Conservation (phyloP, 129 eudicot species). For the Calendula officinalis region DNA sequence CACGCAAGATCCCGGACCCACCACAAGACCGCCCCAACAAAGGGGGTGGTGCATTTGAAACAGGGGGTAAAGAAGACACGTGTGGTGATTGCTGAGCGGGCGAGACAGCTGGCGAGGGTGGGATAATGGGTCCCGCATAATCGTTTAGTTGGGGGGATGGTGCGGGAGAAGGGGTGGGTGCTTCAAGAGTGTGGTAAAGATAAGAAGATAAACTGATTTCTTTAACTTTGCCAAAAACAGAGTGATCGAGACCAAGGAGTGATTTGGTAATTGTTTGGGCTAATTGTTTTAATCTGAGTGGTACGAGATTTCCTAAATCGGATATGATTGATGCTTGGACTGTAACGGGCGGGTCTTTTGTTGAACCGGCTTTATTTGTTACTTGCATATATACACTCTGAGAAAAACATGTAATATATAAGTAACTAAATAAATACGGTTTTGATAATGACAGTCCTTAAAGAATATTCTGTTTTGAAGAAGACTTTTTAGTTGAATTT, state of each 20-base stretch:
- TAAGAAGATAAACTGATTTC: conserved; percentile 73
- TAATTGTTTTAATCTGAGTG: conserved; percentile 72
- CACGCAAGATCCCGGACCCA: conserved; percentile 35
- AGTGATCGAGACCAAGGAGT: conserved; percentile 66
- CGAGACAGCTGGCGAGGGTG: conserved; percentile 35
- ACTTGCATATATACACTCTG: conserved; percentile 73
- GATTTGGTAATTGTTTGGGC: conserved; percentile 69
- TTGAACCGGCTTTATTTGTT: conserved; percentile 66
- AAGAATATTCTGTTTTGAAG: no score
- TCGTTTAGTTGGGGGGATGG: conserved; percentile 50
- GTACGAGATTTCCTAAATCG: conserved; percentile 47
- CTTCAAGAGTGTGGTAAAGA: conserved; percentile 52
- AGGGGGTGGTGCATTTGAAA: conserved; percentile 51
- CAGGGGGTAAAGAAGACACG: conserved; percentile 44
- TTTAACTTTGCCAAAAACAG: conserved; percentile 80
- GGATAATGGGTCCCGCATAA: conserved; percentile 31
- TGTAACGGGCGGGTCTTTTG: conserved; percentile 61
- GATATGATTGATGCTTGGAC: conserved; percentile 72
- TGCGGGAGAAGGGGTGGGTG: conserved; percentile 53
- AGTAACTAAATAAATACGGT: no score
- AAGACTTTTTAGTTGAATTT: no score
- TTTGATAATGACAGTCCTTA: no score
- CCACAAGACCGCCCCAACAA: conserved; percentile 30
- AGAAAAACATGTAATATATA: neutral
- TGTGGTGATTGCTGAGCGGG: conserved; percentile 38